phyloP scores from a whole-genome alignment of 805 yeast species.

The Metschnikowia aberdeeniae region DNA sequence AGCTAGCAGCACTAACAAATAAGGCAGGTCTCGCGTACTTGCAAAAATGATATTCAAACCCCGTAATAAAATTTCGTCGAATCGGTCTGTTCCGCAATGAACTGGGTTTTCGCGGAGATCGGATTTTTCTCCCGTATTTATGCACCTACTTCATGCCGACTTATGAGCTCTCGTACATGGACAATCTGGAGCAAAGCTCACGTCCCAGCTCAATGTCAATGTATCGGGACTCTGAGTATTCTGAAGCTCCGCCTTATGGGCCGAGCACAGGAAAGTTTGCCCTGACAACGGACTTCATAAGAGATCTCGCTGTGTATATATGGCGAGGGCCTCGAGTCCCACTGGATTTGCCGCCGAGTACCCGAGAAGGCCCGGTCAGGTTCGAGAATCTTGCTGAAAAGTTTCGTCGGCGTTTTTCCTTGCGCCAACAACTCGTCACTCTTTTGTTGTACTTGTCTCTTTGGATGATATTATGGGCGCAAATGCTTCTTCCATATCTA shows the following conservation, averaged over 20 bases:
- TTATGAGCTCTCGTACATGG: constrained; percentile 1
- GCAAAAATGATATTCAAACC: too few relatives aligned
- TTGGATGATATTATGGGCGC: constrained; percentile 43
- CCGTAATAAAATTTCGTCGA: too few relatives aligned
- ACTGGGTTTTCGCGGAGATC: constrained; percentile 1
- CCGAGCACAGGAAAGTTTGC: background rate
- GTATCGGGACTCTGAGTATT: background rate
- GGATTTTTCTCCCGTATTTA: background rate
- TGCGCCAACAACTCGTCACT: constrained; percentile 23
- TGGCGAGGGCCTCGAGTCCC: constrained; percentile 58
- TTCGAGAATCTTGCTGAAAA: constrained; percentile 44
- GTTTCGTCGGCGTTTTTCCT: constrained; percentile 27
- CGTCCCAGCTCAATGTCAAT: constrained; percentile 1
- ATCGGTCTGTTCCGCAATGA: background rate
- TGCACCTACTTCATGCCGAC: constrained; percentile 4
- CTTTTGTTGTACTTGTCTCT: constrained; percentile 38
- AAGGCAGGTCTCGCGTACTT: too few relatives aligned
- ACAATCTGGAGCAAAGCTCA: background rate
- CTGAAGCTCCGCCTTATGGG: background rate
- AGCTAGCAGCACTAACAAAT: too few relatives aligned
- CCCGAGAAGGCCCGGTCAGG: constrained; percentile 21
- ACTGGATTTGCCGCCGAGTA: constrained; percentile 45
- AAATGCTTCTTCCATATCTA: constrained; percentile 44
- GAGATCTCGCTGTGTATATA: constrained; percentile 25
- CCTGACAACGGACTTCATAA: background rate